A percentile compares a stretch with the other conserved stretches of the same genome.
Conservation (phyloP, 306 rosid species). For the Trifolium subterraneum region DNA sequence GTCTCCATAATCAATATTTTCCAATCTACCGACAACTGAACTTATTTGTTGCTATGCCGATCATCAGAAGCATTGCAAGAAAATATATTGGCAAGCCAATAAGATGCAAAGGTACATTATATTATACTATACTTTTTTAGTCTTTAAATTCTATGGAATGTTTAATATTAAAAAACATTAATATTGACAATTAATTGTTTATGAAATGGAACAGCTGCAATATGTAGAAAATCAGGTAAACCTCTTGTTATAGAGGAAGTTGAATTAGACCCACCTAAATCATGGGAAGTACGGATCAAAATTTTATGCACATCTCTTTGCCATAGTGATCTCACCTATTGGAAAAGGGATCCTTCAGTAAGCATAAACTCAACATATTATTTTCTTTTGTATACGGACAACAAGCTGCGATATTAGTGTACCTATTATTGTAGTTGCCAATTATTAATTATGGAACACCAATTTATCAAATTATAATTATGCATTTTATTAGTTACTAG, state of each 20-base stretch:
- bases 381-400: too few species aligned
- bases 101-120: conserved; percentile 72
- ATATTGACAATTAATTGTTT: not conserved
- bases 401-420: too few species aligned
- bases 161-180: not conserved
- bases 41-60: conserved; percentile 36
- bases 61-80: conserved; percentile 18
- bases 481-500: too few species aligned
- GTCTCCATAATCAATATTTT: not conserved
- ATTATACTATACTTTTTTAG: too few species aligned
- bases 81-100: conserved; percentile 45
- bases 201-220: conserved; percentile 58
- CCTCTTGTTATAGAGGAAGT: conserved; percentile 61
- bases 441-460: too few species aligned
- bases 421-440: too few species aligned
- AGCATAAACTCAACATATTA: not conserved
- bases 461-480: too few species aligned
- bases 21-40: too few species aligned
- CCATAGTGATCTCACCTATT: conserved; percentile 56
- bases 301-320: conserved; percentile 67
- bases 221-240: conserved; percentile 60
- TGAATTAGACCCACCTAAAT: conserved; percentile 64
- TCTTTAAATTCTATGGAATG: not conserved
- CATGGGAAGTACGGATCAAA: conserved; percentile 67
- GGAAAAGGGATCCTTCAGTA: conserved; percentile 47